These are phyloP conservation scores for Calonectria hongkongensis DNA, from an alignment of 2,329 filamentous ascomycete genomes.

Conservation along the genomic window DNA sequence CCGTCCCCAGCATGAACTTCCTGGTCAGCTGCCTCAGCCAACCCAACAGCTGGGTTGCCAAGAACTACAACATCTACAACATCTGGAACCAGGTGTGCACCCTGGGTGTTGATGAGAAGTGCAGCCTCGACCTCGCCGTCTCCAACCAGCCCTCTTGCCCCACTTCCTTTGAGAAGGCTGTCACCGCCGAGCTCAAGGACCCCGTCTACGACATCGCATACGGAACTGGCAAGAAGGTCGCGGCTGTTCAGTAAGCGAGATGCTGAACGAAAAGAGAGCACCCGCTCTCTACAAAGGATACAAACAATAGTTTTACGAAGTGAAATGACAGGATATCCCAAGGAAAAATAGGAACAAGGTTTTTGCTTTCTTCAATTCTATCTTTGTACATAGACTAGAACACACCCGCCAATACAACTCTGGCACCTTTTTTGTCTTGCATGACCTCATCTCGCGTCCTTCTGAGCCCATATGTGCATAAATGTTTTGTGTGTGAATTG, in stretches of 20 bases:
- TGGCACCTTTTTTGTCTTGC: conserved; percentile 23
- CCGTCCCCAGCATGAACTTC: conserved; percentile 75
- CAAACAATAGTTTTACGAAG: conserved; percentile 50
- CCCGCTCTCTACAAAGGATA: too few species aligned
- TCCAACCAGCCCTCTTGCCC: conserved; percentile 73
- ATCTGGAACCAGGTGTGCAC: conserved; percentile 70
- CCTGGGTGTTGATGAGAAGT: conserved; percentile 70
- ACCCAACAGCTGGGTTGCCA: conserved; percentile 69
- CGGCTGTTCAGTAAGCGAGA: conserved; percentile 40
- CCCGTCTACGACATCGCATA: conserved; percentile 73
- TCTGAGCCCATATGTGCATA: background rate
- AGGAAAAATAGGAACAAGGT: conserved; percentile 36
- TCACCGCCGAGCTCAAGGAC: conserved; percentile 43
- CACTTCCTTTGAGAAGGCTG: conserved; percentile 62
- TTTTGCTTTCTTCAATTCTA: conserved; percentile 47
- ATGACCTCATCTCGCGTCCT: background rate
- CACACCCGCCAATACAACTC: conserved; percentile 20
- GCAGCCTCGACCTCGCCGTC: conserved; percentile 67
- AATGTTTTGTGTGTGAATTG: background rate
- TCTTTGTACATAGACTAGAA: conserved; percentile 43
- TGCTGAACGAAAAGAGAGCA: conserved; percentile 34
- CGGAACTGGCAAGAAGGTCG: conserved; percentile 64
- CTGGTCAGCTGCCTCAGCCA: conserved; percentile 67
- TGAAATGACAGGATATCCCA: conserved; percentile 46
- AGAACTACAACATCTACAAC: conserved; percentile 73